Base-by-base conservation (phyloP, 768 basidiomycete genomes). In the Pisolithus marmoratus region DNA sequence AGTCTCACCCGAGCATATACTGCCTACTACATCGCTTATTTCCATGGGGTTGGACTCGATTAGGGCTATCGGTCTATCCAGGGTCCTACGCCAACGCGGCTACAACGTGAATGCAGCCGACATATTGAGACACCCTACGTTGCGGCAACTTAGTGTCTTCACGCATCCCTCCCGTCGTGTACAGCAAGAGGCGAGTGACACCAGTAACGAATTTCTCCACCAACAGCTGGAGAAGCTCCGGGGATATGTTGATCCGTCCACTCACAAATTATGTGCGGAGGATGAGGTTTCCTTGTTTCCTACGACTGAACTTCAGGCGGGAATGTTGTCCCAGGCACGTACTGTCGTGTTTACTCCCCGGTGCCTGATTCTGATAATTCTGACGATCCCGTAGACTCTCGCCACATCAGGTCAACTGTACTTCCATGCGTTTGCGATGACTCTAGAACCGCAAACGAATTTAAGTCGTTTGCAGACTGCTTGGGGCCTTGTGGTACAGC, bases 31-130 rank as follows among this genome's bases (percentile, higher is more conserved):
- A 9, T 77, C 77, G 4, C 67, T 78, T 24, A 60, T 78, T 12
- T 70, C 76, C 5, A 60, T 78, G 48, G 77, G 77, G 8, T 57
- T 78, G 27, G 77, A 78, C 54, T 78, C 77, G 7, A 73, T 78
- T 52, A 72, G 70, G 53, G 71, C 77, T 1, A 71, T 78, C 9
- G 74, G 75, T 3, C 60, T 78, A 34, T 67, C 74, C 27, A 70
- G 66, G 47, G 31, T 51, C 9, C 56, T 78, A 12, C 60, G 61
- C 20, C 62, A 62, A 49, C 60, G 61, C 19, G 74, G 73, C 2
- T 64, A 70, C 44, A 42, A 52, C 6, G 50, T 72, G 12, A 65
- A 69, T 29, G 70, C 75, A 12, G 58, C 62, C 17, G 70, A 76
- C 34, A 60, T 78, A 22, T 66, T 78, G 62, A 63, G 57, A 48